Evolutionary conservation across 2,329 filamentous ascomycete genomes (phyloP).

Genomic region (Fusarium neocosmosporiellum): DNA sequence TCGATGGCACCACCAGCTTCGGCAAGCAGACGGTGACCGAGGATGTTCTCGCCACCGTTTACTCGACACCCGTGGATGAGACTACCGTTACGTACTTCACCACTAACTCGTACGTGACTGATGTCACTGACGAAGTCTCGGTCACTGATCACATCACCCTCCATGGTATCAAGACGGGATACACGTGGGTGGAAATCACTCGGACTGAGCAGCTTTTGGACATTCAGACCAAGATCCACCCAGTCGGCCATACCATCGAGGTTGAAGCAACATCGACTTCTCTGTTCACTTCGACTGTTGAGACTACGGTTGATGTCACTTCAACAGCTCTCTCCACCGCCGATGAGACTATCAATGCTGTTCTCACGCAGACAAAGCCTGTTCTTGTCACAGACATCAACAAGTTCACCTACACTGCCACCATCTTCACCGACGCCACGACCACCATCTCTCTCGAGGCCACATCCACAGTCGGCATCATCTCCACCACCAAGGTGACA

Average conservation of each 20-base stretch:
- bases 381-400: constrained; percentile 15
- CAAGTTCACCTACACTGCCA: constrained; percentile 16
- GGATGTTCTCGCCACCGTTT: constrained; percentile 10
- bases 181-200: constrained; percentile 7
- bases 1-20: not conserved
- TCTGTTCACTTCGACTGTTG: constrained; percentile 5
- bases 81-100: not conserved
- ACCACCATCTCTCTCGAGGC: constrained; percentile 10
- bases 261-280: not conserved
- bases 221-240: not conserved
- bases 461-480: constrained; percentile 6
- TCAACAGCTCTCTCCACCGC: constrained; percentile 13
- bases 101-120: constrained; percentile 1
- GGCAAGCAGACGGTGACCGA: constrained; percentile 2
- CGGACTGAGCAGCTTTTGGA: constrained; percentile 7
- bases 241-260: not conserved
- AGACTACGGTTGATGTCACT: constrained; percentile 12
- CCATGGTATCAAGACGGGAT: constrained; percentile 1
- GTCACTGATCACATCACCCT: constrained; percentile 5
- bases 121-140: constrained; percentile 2
- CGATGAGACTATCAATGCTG: not conserved
- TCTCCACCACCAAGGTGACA: not conserved
- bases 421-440: constrained; percentile 10
- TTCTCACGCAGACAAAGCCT: not conserved
- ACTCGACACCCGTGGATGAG: constrained; percentile 4